Evolutionary conservation across 148 eudicot species (phyloP).

Genomic region (Silene conica): DNA sequence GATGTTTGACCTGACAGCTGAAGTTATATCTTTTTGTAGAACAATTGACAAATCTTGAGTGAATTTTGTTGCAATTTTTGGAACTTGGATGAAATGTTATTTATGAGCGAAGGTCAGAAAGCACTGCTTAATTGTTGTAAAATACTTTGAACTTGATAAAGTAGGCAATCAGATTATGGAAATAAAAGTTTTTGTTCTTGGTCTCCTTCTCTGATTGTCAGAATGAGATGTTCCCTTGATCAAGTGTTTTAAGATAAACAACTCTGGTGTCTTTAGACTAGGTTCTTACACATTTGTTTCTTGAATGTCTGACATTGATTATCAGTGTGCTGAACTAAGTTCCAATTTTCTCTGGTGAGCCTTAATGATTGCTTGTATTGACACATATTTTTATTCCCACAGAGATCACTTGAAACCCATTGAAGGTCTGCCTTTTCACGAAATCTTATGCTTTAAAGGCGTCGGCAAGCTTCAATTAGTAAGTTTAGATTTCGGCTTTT

Average conservation of each 20-base stretch:
- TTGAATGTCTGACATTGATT: not conserved
- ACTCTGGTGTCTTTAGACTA: not conserved
- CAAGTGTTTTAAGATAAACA: not conserved
- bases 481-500: slow-evolving; percentile 28
- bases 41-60: not conserved
- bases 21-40: not conserved
- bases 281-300: not conserved
- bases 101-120: not conserved
- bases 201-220: not conserved
- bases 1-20: not conserved
- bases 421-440: slow-evolving; percentile 67
- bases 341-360: slow-evolving; percentile 1
- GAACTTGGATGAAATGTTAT: not conserved
- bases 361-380: slow-evolving; percentile 3
- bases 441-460: slow-evolving; percentile 64
- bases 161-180: not conserved
- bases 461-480: slow-evolving; percentile 74
- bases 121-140: not conserved
- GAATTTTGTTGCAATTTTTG: not conserved
- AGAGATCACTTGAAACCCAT: slow-evolving; percentile 66
- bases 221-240: not conserved
- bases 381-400: slow-evolving; percentile 24
- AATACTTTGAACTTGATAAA: slow-evolving; percentile 5
- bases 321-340: not conserved
- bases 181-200: not conserved